phyloP scores from a whole-genome alignment of 257 asterid genomes.

The Prunella vulgaris region DNA sequence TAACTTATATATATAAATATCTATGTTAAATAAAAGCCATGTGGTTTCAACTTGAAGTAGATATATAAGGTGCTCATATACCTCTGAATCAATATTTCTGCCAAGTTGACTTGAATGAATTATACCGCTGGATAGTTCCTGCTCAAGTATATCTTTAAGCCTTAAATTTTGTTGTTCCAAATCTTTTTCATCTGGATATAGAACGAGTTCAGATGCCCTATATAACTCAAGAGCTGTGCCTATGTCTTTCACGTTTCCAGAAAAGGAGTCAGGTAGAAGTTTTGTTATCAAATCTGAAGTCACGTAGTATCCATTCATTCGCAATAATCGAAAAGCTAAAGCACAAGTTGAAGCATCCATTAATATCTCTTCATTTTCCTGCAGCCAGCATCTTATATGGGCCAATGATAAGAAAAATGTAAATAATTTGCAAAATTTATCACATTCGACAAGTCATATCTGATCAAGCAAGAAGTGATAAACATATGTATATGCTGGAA shows the following conservation, averaged over 20 bases:
- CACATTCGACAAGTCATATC: background rate
- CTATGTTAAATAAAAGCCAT: conserved; percentile 2
- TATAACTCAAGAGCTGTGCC: conserved; percentile 52
- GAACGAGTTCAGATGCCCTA: conserved; percentile 56
- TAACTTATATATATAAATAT: background rate
- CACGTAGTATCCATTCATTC: conserved; percentile 65
- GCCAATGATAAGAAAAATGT: conserved; percentile 28
- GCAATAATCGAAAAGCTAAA: conserved; percentile 63
- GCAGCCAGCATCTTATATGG: conserved; percentile 71
- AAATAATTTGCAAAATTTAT: background rate
- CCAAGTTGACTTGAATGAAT: conserved; percentile 28
- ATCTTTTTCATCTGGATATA: conserved; percentile 47
- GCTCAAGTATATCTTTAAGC: conserved; percentile 48
- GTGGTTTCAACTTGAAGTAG: background rate
- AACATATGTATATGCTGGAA: background rate
- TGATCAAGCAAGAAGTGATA: background rate
- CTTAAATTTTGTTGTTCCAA: conserved; percentile 43
- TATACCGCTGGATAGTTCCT: conserved; percentile 31
- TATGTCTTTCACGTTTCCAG: conserved; percentile 44
- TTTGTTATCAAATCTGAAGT: conserved; percentile 53
- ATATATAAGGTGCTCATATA: conserved; percentile 22
- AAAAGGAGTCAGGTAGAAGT: conserved; percentile 37
- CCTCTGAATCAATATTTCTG: conserved; percentile 51
- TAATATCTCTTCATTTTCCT: conserved; percentile 79
- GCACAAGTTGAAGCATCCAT: conserved; percentile 72